These are phyloP conservation scores for Emergomyces pasteurianus DNA, from an alignment of 2,329 filamentous ascomycete species.

Conservation along the genomic window DNA sequence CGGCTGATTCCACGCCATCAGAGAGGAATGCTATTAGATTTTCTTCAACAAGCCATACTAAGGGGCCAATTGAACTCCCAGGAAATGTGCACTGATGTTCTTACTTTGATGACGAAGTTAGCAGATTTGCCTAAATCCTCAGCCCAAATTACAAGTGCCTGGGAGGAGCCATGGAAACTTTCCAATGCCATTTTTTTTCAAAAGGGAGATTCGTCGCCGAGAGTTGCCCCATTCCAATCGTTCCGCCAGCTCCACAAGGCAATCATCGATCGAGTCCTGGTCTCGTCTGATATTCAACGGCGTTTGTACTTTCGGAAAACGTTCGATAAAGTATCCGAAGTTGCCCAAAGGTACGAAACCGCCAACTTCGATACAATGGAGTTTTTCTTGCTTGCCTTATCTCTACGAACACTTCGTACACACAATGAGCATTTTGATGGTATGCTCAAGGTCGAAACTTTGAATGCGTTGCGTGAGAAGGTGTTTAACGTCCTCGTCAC, in stretches of 20 bases:
- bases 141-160: constrained; percentile 24
- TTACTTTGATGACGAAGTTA: constrained; percentile 30
- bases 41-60: constrained; percentile 23
- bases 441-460: constrained; percentile 19
- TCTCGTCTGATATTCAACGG: constrained; percentile 24
- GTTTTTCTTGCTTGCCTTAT: constrained; percentile 25
- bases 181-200: constrained; percentile 23
- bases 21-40: constrained; percentile 23
- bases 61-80: constrained; percentile 14
- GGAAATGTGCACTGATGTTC: constrained; percentile 17
- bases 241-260: constrained; percentile 26
- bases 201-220: constrained; percentile 18
- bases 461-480: constrained; percentile 22
- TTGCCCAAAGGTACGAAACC: constrained; percentile 20
- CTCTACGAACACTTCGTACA: constrained; percentile 23
- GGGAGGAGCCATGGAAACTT: constrained; percentile 25
- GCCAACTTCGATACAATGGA: constrained; percentile 25
- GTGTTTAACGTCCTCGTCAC: constrained; percentile 23
- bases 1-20: constrained; percentile 27
- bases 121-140: constrained; percentile 29
- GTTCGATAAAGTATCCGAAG: constrained; percentile 20
- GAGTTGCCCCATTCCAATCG: constrained; percentile 6
- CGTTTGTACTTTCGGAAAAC: constrained; percentile 24
- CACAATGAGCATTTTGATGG: constrained; percentile 21
- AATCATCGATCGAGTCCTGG: constrained; percentile 24